These are phyloP conservation scores for Colletotrichum salicis DNA, from an alignment of 2,329 filamentous ascomycete species.

Conservation along the genomic window DNA sequence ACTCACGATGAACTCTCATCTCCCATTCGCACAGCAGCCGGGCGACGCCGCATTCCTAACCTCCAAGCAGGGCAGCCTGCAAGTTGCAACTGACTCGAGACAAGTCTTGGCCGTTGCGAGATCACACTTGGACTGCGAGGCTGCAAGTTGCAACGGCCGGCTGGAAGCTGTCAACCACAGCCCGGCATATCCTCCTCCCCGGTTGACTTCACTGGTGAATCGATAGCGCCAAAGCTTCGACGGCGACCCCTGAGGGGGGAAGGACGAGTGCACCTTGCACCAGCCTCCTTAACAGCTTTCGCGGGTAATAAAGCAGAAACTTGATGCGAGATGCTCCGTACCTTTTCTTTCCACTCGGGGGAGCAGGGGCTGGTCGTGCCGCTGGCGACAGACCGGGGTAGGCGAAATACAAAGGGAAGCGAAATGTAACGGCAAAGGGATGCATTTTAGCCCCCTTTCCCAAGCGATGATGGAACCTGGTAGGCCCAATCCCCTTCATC, in stretches of 20 bases:
- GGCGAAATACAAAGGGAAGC: conserved; percentile 26
- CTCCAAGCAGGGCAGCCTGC: not conserved
- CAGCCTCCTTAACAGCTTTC: not conserved
- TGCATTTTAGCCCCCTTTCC: conserved; percentile 17
- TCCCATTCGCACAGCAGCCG: not conserved
- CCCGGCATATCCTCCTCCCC: not conserved
- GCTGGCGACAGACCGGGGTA: conserved; percentile 19
- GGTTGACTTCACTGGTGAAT: conserved; percentile 2
- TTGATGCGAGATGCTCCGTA: not conserved
- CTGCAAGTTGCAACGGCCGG: not conserved
- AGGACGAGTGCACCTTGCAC: not conserved
- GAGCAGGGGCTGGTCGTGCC: conserved; percentile 15
- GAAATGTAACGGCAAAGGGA: conserved; percentile 23
- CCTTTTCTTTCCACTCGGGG: not conserved
- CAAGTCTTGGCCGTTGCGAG: not conserved
- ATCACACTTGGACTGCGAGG: not conserved
- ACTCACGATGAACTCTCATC: not conserved
- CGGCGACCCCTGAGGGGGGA: conserved; percentile 7
- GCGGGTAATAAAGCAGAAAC: conserved; percentile 22
- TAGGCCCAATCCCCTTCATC: conserved; percentile 7
- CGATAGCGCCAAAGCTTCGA: conserved; percentile 30
- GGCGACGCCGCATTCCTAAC: not conserved
- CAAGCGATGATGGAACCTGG: conserved; percentile 14
- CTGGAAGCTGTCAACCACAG: not conserved
- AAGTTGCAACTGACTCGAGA: not conserved